Base-by-base conservation (phyloP, 2,329 filamentous ascomycete genomes). In the Trichocomaceae sp. region DNA sequence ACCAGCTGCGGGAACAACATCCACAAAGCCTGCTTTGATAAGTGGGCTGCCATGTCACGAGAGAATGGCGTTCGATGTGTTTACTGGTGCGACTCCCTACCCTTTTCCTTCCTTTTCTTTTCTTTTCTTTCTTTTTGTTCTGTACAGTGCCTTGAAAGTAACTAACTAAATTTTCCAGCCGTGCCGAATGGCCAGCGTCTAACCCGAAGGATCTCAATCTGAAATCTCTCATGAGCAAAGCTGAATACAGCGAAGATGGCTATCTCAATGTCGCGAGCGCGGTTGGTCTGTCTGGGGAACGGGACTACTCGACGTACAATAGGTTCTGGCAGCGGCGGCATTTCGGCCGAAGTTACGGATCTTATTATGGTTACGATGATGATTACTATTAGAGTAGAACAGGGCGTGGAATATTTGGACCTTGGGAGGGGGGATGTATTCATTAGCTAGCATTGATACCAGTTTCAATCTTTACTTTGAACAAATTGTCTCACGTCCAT, bases 1-100 rank as follows among this genome's bases (percentile, higher is more conserved):
- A 76, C 77, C 0, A 73, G 78, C 2, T 86, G 83, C 60, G 83
- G 82, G 17, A 83, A 85, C 66, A 84, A 84, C 61, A 69, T 84
- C n/a, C 81, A 84, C 64, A 76, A 77, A 56, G 62, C 66, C 1
- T 84, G 82, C 60, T 83, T 84, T 64, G 66, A 78, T 53, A 72
- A 77, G 57, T 84, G 81, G 81, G 70, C 68, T 10, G 64, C 66
- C 12, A 71, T 65, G 12, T 64, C 68, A 33, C 62, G 62, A 1
- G 58, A 63, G 37, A 44, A 46, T 17, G 63, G 66, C 20, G 68
- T 76, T 10, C 63, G 67, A 44, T 78, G 75, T 54, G 72, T 77
- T 15, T 75, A 75, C 59, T 78, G 75, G 73, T 75, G 60, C 53
- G 69, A 35, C 8, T 2, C 31, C 31, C 31, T 35, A 4, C 3